Evolutionary conservation across 306 rosid genomes (phyloP), one percentile per base, ranked within the genome.

Genomic region (Luffa acutangula): DNA sequence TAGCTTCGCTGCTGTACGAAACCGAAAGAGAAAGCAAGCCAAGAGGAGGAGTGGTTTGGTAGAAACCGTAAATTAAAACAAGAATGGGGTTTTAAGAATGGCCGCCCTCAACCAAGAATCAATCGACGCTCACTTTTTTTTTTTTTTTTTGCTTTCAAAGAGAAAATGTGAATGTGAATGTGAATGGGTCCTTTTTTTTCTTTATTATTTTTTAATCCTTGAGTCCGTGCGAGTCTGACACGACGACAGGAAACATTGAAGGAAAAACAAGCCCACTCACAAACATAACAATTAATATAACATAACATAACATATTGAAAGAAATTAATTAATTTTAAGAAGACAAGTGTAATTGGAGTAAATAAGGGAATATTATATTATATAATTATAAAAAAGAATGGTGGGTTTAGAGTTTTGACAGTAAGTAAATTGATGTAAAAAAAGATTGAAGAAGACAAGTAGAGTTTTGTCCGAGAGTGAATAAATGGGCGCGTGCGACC

Each of bases 21-120:
- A 60, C 39, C 42, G 10, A 75, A 73, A 75, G 14, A 56, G 72
- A 84, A 51, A 66, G 49, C 14, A 18, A 37, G 14, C 14, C 0
- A 12, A 14, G 7, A 48, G 64, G 71, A 74, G 31, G 31, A 18
- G 76, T 39, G 5, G 67, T 11, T 62, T 31, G 67, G 66, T 81
- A 84, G 2, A 18, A 79, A 52, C 5, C 51, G 92, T 89, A 89
- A 89, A 83, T 83, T 80, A 3, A 37, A 42, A 64, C 53, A 81
- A 82, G 17, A 6, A 20, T 11, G 46, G 58, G 87, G 82, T 48
- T 42, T 53, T 18, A 45, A 57, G 21, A 7, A 56, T 37, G 53
- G 75, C 75, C 45, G 74, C 49, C 49, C 74, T 15, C 4, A 3
- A 6, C 9, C 36, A 43, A 10, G 75, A 69, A 69, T 69, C 75